Evolutionary conservation across 495 filamentous ascomycete genomes (phyloP).

Genomic region (Penicillium maclennaniae): DNA sequence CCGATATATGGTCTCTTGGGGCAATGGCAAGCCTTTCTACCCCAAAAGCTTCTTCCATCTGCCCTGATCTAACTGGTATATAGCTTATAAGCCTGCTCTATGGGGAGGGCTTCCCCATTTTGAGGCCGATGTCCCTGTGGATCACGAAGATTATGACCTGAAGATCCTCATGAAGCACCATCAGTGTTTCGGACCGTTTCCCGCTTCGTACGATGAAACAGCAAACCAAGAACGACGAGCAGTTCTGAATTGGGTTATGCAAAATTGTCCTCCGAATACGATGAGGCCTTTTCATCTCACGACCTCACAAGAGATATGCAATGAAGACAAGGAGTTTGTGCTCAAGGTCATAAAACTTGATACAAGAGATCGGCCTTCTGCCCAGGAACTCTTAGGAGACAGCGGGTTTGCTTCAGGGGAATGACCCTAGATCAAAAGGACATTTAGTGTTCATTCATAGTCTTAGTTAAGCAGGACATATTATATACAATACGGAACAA

Average conservation of each 20-base stretch:
- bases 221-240: conserved; percentile 13
- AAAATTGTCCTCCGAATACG: conserved; percentile 17
- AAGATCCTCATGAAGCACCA: conserved; percentile 39
- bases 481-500: too few species aligned
- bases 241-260: conserved; percentile 19
- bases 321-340: conserved; percentile 24
- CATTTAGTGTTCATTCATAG: neutral
- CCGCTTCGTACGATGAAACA: conserved; percentile 28
- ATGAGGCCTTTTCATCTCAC: conserved; percentile 20
- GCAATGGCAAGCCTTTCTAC: conserved; percentile 23
- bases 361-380: conserved; percentile 25
- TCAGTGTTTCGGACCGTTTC: conserved; percentile 42
- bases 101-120: conserved; percentile 39
- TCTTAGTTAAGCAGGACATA: neutral
- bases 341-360: conserved; percentile 27
- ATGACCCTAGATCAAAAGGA: neutral
- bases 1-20: conserved; percentile 47
- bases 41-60: conserved; percentile 4
- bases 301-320: conserved; percentile 17
- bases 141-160: conserved; percentile 37
- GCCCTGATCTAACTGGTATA: neutral
- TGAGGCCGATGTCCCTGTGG: conserved; percentile 37
- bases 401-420: conserved; percentile 13
- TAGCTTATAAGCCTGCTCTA: conserved; percentile 42
- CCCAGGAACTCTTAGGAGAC: conserved; percentile 20